phyloP scores from a whole-genome alignment of 148 eudicot genomes.

The Rhododendron ferrugineum region DNA sequence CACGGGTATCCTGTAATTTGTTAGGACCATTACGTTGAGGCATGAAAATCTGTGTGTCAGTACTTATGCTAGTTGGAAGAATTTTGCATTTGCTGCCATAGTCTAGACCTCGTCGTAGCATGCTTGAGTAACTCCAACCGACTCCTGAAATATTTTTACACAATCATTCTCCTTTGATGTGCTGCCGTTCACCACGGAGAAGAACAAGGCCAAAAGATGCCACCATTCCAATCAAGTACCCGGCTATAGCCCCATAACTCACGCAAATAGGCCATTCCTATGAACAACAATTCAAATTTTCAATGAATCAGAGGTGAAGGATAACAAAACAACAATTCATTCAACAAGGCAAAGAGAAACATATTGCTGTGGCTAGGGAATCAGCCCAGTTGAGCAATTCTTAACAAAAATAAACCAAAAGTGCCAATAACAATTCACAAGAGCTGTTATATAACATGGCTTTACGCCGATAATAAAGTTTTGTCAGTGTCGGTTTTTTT shows the following conservation, averaged over 20 bases:
- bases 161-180: constrained; percentile 50
- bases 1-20: neutral
- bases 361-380: neutral
- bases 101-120: neutral
- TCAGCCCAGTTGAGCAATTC: neutral
- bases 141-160: neutral
- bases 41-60: neutral
- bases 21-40: neutral
- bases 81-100: neutral
- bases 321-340: neutral
- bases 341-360: neutral
- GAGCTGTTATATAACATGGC: neutral
- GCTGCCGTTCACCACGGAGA: constrained; percentile 21
- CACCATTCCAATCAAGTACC: constrained; percentile 57
- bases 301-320: neutral
- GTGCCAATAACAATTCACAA: neutral
- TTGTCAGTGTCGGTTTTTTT: neutral
- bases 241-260: constrained; percentile 75
- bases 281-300: neutral
- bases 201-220: constrained; percentile 43
- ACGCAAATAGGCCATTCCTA: constrained; percentile 99
- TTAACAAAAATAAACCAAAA: neutral
- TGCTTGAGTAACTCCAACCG: neutral
- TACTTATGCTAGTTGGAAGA: neutral
- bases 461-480: neutral